Conservation (phyloP, 352 stramenopile species). For the Globisporangium paddicum region DNA sequence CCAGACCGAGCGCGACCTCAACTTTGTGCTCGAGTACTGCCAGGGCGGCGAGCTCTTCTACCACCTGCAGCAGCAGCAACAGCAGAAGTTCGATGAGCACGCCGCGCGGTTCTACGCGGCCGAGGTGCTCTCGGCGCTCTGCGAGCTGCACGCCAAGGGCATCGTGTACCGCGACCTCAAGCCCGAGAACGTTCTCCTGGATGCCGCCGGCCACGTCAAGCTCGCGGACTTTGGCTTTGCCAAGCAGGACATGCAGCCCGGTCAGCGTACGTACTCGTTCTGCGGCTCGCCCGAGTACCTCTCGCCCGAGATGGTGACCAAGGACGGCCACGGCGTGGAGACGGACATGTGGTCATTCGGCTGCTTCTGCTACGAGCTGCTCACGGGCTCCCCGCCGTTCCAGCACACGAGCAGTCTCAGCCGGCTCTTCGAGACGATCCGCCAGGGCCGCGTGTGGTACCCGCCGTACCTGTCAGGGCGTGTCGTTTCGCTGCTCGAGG, state of each 20-base stretch:
- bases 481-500: constrained; percentile 44
- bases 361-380: constrained; percentile 81
- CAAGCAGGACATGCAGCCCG: constrained; percentile 56
- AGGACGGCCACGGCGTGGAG: constrained; percentile 62
- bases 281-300: constrained; percentile 82
- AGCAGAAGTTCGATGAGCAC: constrained; percentile 62
- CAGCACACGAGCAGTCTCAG: constrained; percentile 58
- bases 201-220: constrained; percentile 73
- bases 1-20: constrained; percentile 69
- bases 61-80: constrained; percentile 73
- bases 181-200: constrained; percentile 83
- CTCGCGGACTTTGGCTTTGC: constrained; percentile 83
- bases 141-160: constrained; percentile 62
- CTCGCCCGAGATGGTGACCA: constrained; percentile 82
- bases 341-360: constrained; percentile 88
- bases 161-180: constrained; percentile 92
- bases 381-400: constrained; percentile 71
- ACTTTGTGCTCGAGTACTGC: constrained; percentile 86
- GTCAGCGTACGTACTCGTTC: constrained; percentile 71
- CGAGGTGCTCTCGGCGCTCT: constrained; percentile 58
- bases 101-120: constrained; percentile 72
- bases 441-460: constrained; percentile 59
- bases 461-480: constrained; percentile 47
- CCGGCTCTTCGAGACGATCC: constrained; percentile 62
- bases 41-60: constrained; percentile 83